Evolutionary conservation across 129 eudicot genomes (phyloP).

Genomic region (Tanacetum coccineum): DNA sequence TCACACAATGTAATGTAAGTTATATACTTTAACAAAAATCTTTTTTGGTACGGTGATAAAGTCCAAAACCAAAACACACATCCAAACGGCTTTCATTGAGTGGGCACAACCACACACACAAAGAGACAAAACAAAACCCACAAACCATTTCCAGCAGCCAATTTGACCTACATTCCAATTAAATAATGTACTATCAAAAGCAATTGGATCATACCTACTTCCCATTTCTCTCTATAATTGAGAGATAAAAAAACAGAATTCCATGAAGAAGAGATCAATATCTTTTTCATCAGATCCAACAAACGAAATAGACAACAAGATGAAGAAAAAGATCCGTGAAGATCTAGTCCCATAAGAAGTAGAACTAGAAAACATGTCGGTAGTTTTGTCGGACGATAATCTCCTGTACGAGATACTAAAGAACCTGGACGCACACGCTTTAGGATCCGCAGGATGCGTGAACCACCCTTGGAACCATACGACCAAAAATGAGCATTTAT

Average conservation of each 20-base stretch:
- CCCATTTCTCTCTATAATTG: slow-evolving; percentile 25
- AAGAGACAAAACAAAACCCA: slow-evolving; percentile 30
- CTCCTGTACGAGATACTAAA: too few relatives aligned
- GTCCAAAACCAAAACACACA: too few relatives aligned
- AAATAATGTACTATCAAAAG: slow-evolving; percentile 32
- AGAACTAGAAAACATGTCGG: too few relatives aligned
- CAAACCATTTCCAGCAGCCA: slow-evolving; percentile 22
- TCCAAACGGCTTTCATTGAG: too few relatives aligned
- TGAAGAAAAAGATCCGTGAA: too few relatives aligned
- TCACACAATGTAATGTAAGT: too few relatives aligned
- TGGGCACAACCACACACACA: too few relatives aligned
- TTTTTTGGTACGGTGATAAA: too few relatives aligned
- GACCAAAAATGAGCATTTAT: slow-evolving; percentile 78
- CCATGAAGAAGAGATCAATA: slow-evolving; percentile 39
- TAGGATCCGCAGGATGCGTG: slow-evolving; percentile 74
- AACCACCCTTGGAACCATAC: slow-evolving; percentile 70
- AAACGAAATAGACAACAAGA: slow-evolving; percentile 11
- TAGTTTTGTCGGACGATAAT: too few relatives aligned
- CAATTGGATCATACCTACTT: not conserved
- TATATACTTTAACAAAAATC: too few relatives aligned
- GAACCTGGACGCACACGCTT: too few relatives aligned
- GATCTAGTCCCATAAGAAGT: too few relatives aligned
- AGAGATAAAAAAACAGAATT: not conserved
- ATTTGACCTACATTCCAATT: slow-evolving; percentile 14
- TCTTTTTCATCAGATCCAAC: slow-evolving; percentile 18